Conservation (phyloP, 306 rosid genomes). For the Lupinus albus region DNA sequence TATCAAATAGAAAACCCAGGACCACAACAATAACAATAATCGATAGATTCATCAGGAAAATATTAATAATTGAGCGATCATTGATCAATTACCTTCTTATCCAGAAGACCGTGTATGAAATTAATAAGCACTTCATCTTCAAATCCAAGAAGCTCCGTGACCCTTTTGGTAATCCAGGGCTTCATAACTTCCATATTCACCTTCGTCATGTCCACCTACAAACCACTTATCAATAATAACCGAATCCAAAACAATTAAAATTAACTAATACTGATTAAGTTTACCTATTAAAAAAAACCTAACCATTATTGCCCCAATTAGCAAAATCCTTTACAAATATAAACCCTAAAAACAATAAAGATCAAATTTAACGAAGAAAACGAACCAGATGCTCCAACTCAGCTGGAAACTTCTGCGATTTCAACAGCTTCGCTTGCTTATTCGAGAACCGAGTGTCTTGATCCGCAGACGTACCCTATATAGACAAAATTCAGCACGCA, state of each 20-base stretch:
- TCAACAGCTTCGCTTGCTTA: constrained; percentile 93
- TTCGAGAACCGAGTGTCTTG: constrained; percentile 98
- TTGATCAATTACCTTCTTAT: constrained; percentile 67
- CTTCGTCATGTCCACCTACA: constrained; percentile 83
- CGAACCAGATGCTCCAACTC: constrained; percentile 92
- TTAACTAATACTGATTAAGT: neutral
- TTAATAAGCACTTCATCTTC: constrained; percentile 98
- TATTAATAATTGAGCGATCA: neutral
- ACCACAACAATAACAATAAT: neutral
- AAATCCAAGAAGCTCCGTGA: constrained; percentile 91
- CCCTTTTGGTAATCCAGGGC: constrained; percentile 91
- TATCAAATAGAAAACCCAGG: neutral
- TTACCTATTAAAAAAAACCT: constrained; percentile 3
- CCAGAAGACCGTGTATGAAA: constrained; percentile 90
- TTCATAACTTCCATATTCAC: constrained; percentile 88
- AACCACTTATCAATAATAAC: constrained; percentile 41
- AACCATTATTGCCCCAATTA: constrained; percentile 24
- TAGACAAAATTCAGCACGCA: constrained; percentile 31
- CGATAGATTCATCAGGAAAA: neutral
- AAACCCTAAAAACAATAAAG: neutral
- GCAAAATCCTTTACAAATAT: neutral
- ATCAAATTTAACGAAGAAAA: constrained; percentile 25
- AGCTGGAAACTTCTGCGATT: constrained; percentile 94
- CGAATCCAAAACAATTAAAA: constrained; percentile 15
- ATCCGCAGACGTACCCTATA: constrained; percentile 92